Percentiles rank a stretch among this genome's conserved stretches.
Evolutionary conservation across 306 rosid species (phyloP).

Genomic region (Coriaria nepalensis): DNA sequence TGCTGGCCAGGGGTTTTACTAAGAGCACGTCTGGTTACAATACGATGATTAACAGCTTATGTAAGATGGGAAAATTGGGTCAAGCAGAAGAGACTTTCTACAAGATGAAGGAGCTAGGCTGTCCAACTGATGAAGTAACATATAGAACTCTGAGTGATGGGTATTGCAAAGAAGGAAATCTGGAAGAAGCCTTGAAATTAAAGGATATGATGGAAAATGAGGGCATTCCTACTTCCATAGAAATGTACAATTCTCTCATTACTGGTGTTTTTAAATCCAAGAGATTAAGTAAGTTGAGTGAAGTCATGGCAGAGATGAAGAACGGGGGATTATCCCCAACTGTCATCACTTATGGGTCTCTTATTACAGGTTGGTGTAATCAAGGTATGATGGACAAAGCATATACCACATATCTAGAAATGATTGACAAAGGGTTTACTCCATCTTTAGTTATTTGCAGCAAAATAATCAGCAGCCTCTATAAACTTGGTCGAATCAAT

Average conservation of each 20-base stretch:
- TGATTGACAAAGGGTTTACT: slow-evolving; percentile 46
- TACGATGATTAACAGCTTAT: slow-evolving; percentile 61
- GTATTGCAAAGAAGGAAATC: slow-evolving; percentile 50
- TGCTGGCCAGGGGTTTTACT: slow-evolving; percentile 39
- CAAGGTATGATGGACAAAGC: slow-evolving; percentile 66
- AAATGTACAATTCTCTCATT: slow-evolving; percentile 79
- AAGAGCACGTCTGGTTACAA: slow-evolving; percentile 47
- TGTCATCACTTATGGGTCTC: slow-evolving; percentile 59
- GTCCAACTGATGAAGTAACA: slow-evolving; percentile 55
- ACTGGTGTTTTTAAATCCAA: slow-evolving; percentile 47
- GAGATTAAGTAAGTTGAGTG: slow-evolving; percentile 27
- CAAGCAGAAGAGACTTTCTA: slow-evolving; percentile 51
- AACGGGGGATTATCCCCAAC: slow-evolving; percentile 44
- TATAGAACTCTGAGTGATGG: slow-evolving; percentile 59
- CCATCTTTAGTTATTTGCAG: slow-evolving; percentile 49
- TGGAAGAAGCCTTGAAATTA: slow-evolving; percentile 49
- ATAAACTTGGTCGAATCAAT: slow-evolving; percentile 38
- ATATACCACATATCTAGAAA: slow-evolving; percentile 44
- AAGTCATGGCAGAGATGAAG: slow-evolving; percentile 55
- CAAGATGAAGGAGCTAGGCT: slow-evolving; percentile 70
- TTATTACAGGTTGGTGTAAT: slow-evolving; percentile 75
- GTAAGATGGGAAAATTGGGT: slow-evolving; percentile 60
- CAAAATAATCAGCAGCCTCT: slow-evolving; percentile 66
- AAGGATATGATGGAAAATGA: slow-evolving; percentile 48
- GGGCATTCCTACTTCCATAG: slow-evolving; percentile 36